Evolutionary conservation across 768 basidiomycete species (phyloP).

Genomic region (Sutorius australiensis): DNA sequence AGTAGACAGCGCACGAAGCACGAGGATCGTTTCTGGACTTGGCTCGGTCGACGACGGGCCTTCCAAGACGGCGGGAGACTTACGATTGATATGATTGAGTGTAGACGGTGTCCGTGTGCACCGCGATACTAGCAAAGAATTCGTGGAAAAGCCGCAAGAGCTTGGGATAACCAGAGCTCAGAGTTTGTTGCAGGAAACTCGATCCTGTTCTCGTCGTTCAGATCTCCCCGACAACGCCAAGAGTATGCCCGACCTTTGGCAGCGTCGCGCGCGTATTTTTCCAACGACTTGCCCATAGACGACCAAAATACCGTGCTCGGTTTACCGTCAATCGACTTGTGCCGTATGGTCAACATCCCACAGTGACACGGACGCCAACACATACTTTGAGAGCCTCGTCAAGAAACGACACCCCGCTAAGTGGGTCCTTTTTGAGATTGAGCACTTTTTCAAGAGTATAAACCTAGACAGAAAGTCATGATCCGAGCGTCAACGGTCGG

Average conservation of each 20-base stretch:
- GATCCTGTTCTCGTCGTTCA: conserved; percentile 53
- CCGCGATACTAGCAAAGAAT: conserved; percentile 92
- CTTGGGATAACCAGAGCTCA: conserved; percentile 82
- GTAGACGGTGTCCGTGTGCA: conserved; percentile 94
- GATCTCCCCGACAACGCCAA: background rate
- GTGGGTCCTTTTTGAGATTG: conserved; percentile 79
- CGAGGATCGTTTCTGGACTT: conserved; percentile 89
- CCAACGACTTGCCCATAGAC: conserved; percentile 72
- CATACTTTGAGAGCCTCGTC: conserved; percentile 91
- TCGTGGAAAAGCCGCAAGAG: conserved; percentile 91
- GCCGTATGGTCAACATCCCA: conserved; percentile 1
- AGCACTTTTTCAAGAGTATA: conserved; percentile 95
- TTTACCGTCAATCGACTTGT: conserved; percentile 82
- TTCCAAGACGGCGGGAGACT: conserved; percentile 9
- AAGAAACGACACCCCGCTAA: conserved; percentile 73
- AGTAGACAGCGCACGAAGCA: conserved; percentile 76
- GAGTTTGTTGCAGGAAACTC: conserved; percentile 84
- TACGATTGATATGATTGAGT: conserved; percentile 81
- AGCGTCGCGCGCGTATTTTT: conserved; percentile 77
- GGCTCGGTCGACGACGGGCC: background rate
- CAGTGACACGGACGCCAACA: background rate
- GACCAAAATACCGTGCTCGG: conserved; percentile 93
- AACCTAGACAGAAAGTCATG: conserved; percentile 47
- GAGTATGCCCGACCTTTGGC: conserved; percentile 55
- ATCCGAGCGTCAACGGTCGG: background rate